A percentile compares a stretch with the other conserved stretches of the same genome.
phyloP scores from a whole-genome alignment of 2,329 filamentous ascomycete genomes.

The Rhexocercosporidium sp. region DNA sequence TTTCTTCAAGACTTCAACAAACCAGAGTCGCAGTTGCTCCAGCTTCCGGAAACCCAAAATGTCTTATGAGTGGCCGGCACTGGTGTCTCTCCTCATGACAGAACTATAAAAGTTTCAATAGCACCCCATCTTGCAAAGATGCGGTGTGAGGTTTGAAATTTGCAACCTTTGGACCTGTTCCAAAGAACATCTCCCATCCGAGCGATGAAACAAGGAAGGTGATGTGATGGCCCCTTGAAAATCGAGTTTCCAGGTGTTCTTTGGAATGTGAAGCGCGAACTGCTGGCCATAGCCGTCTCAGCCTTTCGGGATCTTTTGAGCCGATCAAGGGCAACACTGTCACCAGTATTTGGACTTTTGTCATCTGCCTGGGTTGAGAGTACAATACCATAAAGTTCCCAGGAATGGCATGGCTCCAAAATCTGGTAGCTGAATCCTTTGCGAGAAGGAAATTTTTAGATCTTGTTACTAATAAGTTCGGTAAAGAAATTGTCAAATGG shows the following conservation, averaged over 20 bases:
- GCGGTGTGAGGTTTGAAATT: no score
- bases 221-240: neutral
- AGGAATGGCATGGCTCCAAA: neutral
- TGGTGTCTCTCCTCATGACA: neutral
- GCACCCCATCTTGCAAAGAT: neutral
- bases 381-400: neutral
- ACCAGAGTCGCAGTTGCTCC: neutral
- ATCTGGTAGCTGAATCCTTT: neutral
- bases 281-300: constrained; percentile 8
- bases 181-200: neutral
- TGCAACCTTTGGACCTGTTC: neutral
- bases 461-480: neutral
- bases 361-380: neutral
- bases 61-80: neutral
- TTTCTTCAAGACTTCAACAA: neutral
- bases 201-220: neutral
- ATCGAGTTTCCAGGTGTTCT: neutral
- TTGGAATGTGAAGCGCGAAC: neutral
- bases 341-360: neutral
- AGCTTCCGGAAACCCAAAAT: constrained; percentile 1
- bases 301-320: neutral
- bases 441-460: neutral
- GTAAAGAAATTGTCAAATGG: neutral
- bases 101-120: neutral
- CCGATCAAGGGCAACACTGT: neutral